phyloP scores from a whole-genome alignment of 2,329 filamentous ascomycete species.

The Diaporthe aspalathi region DNA sequence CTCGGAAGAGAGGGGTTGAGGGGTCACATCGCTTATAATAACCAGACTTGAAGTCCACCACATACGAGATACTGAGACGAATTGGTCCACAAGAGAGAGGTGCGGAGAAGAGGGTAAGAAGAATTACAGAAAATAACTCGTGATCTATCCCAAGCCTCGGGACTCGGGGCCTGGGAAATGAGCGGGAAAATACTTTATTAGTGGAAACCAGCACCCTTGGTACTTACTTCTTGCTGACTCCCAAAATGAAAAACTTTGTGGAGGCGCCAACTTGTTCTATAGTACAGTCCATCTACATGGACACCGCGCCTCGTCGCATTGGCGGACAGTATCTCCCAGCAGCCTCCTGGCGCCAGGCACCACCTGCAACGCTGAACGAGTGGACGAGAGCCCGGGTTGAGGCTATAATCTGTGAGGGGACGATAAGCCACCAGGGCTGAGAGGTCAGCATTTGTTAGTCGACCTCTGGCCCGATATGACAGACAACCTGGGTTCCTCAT shows the following conservation, averaged over 20 bases:
- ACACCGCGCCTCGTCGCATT: constrained; percentile 5
- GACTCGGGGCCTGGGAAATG: neutral
- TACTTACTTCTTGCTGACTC: too few species aligned
- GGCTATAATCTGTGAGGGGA: neutral
- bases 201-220: neutral
- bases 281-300: neutral
- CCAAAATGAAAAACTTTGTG: neutral
- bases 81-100: neutral
- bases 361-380: neutral
- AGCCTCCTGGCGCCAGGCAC: constrained; percentile 7
- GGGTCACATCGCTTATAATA: constrained; percentile 4
- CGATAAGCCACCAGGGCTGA: neutral
- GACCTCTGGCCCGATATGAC: neutral
- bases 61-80: neutral
- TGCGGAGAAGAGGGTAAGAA: neutral
- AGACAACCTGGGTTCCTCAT: neutral
- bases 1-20: neutral
- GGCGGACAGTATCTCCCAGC: neutral
- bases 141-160: neutral
- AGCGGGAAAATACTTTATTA: constrained; percentile 19
- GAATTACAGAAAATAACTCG: too few species aligned
- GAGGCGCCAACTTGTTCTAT: neutral
- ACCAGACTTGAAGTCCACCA: neutral
- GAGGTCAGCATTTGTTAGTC: neutral
- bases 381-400: neutral